Evolutionary conservation across 1,284 basidiomycete species (phyloP), one percentile per base, ranked within the genome.

Genomic region (Cutaneotrichosporon sp.): DNA sequence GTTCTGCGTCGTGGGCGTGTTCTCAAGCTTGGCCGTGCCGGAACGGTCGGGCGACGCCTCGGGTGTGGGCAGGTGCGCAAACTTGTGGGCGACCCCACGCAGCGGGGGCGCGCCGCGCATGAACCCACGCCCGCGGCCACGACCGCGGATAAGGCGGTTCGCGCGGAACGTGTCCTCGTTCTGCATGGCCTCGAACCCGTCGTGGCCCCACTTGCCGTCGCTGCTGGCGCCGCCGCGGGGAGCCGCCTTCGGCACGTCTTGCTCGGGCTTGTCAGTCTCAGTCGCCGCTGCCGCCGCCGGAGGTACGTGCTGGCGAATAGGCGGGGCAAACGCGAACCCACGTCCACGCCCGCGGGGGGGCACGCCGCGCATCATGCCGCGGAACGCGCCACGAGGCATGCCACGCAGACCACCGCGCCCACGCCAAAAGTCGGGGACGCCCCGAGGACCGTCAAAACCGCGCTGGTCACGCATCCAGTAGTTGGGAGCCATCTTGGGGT

Each of bases 391-490:
- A 23, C 60, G 55, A 14, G 51, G 52, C 46, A 58, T 51, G 4
- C 57, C 58, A 13, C 52, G 42, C 8, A 38, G 83, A 8, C 85
- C 80, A 12, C 83, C 81, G 15, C 84, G 79, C 42, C 81, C 80
- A 65, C 85, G 81, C 84, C 86, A 85, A 54, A 81, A 81, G 40
- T 83, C 87, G 59, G 62, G 62, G 65, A 68, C 86, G 79, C 40
- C 38, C 22, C 39, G 44, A 3, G 21, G 46, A 33, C 49, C 49
- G 26, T 62, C 60, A 49, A 62, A 61, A 22, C 63, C 76, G 45
- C 90, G 84, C 70, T 92, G 88, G 69, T 92, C 90, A 67, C 92
- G 90, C 8, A 87, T 85, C 89, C 88, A 93, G 67, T 92, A 93
- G 58, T 85, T 84, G 55, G 90, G 90, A 26, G 88, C 85, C 66